Base-by-base conservation (phyloP, 805 yeast species). In the Monosporozyma unispora region DNA sequence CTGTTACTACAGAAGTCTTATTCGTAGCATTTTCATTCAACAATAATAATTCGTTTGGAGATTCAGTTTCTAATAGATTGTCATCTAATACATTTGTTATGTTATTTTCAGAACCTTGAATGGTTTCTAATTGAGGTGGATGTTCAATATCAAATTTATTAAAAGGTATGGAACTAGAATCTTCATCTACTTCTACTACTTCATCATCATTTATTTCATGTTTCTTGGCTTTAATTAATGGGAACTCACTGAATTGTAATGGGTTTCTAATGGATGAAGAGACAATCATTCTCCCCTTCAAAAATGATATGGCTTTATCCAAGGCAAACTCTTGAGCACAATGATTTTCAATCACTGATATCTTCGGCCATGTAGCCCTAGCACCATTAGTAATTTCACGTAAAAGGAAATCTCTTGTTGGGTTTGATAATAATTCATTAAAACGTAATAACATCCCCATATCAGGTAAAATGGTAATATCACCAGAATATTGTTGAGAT, bases 341-440 rank as follows among this genome's bases (percentile, higher is more conserved):
- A 60, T 89, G 96, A 66, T 91, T 90, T 56, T 82, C 76, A 46
- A 90, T 87, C 25, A 89, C 74, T 1, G 95, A 79, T 5, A 91
- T 66, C 59, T 87, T 86, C 0, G 96, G 95, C 96, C 97, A 91
- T 0, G 96, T 82, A 0, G 96, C 90, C 52, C 84, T 71, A 0
- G 95, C 91, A 1, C 97, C 98, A 54, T 95, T 76, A 41, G 81
- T 73, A 2, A 81, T 76, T 51, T 57, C 66, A 40, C 83, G 84
- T 45, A 80, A 63, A 35, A 89, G 63, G 57, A 84, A 86, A 48
- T 80, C 86, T 0, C 86, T 81, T 0, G 89, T 77, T 1, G 99
- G 99, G 60, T 91, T 90, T 19, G 78, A 73, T 56, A 91, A 73
- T 38, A 91, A 65, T 49, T 78, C 79, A 27, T 74, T 69, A 47